A percentile compares a stretch with the other conserved stretches of the same genome.
phyloP scores from a whole-genome alignment of 352 stramenopile genomes.

The Pythium dissotocum region DNA sequence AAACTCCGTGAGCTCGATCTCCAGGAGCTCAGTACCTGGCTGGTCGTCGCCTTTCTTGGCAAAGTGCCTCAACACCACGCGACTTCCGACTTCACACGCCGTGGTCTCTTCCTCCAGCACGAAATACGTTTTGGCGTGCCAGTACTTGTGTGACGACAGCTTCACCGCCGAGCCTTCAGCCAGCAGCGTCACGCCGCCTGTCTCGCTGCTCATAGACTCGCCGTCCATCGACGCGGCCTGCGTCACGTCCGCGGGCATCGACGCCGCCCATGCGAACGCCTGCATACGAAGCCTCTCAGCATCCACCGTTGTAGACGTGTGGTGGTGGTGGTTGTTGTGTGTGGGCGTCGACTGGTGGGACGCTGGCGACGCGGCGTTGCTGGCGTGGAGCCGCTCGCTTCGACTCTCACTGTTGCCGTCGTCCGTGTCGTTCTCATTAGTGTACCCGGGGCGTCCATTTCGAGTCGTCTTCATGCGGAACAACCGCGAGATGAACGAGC shows the following conservation, averaged over 20 bases:
- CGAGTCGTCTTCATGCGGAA: constrained; percentile 23
- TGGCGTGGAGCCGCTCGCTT: not conserved
- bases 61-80: constrained; percentile 57
- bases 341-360: constrained; percentile 24
- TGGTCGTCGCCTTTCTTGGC: constrained; percentile 27
- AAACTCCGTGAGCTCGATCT: constrained; percentile 48
- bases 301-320: not conserved
- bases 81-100: constrained; percentile 3
- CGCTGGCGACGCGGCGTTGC: constrained; percentile 10
- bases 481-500: constrained; percentile 30
- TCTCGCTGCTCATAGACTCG: constrained; percentile 1
- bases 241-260: not conserved
- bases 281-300: not conserved
- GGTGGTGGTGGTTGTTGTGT: not conserved
- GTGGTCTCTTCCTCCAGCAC: constrained; percentile 42
- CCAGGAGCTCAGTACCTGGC: constrained; percentile 33
- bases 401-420: constrained; percentile 5
- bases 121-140: constrained; percentile 64
- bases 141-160: constrained; percentile 55
- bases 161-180: constrained; percentile 56
- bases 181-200: constrained; percentile 26
- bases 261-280: not conserved
- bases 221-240: not conserved
- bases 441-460: not conserved
- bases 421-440: not conserved